Conservation (phyloP, 1,284 basidiomycete species). For the Coniferiporia weirii region DNA sequence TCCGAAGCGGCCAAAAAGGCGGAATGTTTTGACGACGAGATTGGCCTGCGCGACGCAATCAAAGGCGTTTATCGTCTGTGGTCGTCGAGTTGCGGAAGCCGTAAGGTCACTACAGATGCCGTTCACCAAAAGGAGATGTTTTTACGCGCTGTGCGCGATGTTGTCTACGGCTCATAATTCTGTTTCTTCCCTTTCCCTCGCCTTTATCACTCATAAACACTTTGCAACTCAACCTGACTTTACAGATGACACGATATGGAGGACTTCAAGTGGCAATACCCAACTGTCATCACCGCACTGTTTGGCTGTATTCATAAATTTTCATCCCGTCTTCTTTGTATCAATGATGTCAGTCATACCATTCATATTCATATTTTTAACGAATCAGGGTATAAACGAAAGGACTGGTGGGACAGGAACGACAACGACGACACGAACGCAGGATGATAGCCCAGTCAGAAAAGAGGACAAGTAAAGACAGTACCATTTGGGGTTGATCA, state of each 20-base stretch:
- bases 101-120: constrained; percentile 20
- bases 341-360: neutral
- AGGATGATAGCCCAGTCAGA: neutral
- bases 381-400: neutral
- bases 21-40: constrained; percentile 10
- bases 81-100: constrained; percentile 27
- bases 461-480: constrained; percentile 12
- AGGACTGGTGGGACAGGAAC: neutral
- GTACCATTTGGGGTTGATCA: neutral
- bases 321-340: neutral
- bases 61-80: constrained; percentile 49
- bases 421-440: neutral
- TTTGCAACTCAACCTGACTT: neutral
- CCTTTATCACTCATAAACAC: neutral
- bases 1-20: neutral
- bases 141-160: constrained; percentile 30
- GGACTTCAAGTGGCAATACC: neutral
- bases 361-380: neutral
- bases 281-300: neutral
- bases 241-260: no score
- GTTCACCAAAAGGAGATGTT: constrained; percentile 32
- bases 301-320: neutral
- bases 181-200: neutral
- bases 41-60: constrained; percentile 35
- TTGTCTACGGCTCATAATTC: neutral